Conservation (phyloP, 306 rosid genomes). For the Sindora glabra region DNA sequence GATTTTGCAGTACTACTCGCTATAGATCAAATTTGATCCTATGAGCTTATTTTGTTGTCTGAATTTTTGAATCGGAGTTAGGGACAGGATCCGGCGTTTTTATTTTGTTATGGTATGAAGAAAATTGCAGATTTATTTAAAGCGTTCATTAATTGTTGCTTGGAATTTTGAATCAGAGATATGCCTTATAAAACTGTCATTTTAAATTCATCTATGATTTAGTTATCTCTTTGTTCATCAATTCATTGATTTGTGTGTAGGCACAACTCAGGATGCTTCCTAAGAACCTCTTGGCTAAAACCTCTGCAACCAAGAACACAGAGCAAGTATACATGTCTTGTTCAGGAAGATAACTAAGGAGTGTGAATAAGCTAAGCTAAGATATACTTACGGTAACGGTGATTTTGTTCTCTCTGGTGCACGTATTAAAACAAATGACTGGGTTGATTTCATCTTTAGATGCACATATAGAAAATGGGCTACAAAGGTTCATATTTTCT, state of each 20-base stretch:
- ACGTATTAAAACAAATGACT: constrained; percentile 84
- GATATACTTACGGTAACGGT: not conserved
- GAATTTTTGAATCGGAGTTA: no score
- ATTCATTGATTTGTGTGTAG: constrained; percentile 23
- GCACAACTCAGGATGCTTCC: constrained; percentile 72
- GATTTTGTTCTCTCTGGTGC: constrained; percentile 20
- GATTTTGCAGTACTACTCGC: no score
- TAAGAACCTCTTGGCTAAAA: constrained; percentile 67
- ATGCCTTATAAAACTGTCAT: no score
- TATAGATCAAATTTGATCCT: no score
- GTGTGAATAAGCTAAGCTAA: not conserved
- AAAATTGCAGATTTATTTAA: no score
- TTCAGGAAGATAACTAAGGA: not conserved
- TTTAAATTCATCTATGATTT: no score
- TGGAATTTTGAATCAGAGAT: no score
- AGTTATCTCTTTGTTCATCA: not conserved
- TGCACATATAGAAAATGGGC: constrained; percentile 74
- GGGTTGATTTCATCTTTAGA: constrained; percentile 68
- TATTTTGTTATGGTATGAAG: no score
- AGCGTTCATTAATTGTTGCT: no score
- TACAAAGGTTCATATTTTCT: constrained; percentile 50
- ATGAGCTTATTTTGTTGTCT: no score
- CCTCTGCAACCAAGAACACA: constrained; percentile 59
- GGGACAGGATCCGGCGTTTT: no score
- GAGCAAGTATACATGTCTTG: constrained; percentile 49